A percentile compares a stretch with the other conserved stretches of the same genome.
These are phyloP conservation scores for Raphanus raphanistrum DNA, from an alignment of 345 rosid species.

Conservation along the genomic window DNA sequence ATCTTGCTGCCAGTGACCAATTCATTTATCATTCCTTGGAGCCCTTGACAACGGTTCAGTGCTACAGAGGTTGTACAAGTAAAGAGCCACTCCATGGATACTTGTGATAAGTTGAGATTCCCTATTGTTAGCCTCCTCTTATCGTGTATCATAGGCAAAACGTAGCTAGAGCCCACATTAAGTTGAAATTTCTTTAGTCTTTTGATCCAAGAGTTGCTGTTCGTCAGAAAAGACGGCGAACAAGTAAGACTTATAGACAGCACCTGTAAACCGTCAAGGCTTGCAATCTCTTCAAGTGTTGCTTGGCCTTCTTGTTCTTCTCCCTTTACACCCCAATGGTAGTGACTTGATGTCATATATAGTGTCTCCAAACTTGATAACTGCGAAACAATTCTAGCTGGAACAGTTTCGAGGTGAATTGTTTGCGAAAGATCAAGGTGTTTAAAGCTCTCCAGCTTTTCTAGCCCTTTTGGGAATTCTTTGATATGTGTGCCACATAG, in stretches of 20 bases:
- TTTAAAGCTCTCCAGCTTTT: not conserved
- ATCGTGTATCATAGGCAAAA: not conserved
- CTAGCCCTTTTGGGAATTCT: not conserved
- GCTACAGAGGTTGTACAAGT: not conserved
- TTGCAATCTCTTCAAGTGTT: not conserved
- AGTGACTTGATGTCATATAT: not conserved
- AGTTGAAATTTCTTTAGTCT: not conserved
- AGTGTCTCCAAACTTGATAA: not conserved
- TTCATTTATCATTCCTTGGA: not conserved
- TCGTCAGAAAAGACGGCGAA: not conserved
- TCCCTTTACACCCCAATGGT: not conserved
- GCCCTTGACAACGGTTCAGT: not conserved
- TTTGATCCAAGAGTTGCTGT: not conserved
- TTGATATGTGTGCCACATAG: not conserved
- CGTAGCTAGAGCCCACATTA: not conserved
- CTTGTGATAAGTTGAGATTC: not conserved
- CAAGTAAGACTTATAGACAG: not conserved
- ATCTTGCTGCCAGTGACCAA: not conserved
- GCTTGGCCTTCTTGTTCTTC: not conserved
- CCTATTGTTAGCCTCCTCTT: not conserved
- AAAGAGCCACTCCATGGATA: not conserved
- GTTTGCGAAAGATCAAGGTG: not conserved
- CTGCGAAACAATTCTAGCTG: not conserved
- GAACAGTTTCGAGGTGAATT: not conserved
- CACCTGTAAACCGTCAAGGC: not conserved